A percentile compares a stretch with the other conserved stretches of the same genome.
phyloP scores from a whole-genome alignment of 164 flowering plant genomes.

The Magnolia officinalis region DNA sequence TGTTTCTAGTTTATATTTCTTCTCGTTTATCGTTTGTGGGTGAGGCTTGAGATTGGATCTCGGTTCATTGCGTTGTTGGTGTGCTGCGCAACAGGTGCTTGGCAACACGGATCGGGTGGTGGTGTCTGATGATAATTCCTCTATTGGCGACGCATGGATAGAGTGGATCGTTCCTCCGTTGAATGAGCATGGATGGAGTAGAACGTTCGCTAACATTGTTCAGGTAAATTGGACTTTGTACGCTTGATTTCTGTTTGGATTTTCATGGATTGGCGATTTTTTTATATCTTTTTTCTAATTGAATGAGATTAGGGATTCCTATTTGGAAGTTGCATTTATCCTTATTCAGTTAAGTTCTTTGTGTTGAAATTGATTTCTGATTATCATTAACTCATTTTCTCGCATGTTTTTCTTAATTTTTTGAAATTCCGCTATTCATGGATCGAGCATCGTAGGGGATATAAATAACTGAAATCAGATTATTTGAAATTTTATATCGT shows the following conservation, averaged over 20 bases:
- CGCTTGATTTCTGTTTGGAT: neutral
- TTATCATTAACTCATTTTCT: neutral
- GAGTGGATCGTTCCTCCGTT: too few relatives aligned
- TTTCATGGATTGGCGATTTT: neutral
- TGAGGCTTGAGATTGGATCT: too few relatives aligned
- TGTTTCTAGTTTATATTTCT: too few relatives aligned
- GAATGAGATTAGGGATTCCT: too few relatives aligned
- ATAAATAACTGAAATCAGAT: too few relatives aligned
- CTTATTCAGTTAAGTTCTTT: neutral
- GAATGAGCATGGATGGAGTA: slow-evolving; percentile 64
- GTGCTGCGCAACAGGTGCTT: too few relatives aligned
- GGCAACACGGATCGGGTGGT: slow-evolving; percentile 95
- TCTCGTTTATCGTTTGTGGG: too few relatives aligned
- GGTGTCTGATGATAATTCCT: slow-evolving; percentile 96
- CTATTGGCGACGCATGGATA: slow-evolving; percentile 31
- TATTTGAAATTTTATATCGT: too few relatives aligned
- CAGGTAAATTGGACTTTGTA: slow-evolving; percentile 46
- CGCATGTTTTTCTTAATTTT: too few relatives aligned
- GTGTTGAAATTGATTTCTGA: neutral
- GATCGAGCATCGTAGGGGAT: too few relatives aligned
- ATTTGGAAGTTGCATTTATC: too few relatives aligned
- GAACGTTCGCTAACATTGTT: slow-evolving; percentile 86
- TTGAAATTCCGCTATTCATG: neutral
- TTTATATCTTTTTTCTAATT: neutral
- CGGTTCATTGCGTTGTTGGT: too few relatives aligned